phyloP scores from a whole-genome alignment of 2,329 filamentous ascomycete genomes.

The Aspergillus quadrilineatus region DNA sequence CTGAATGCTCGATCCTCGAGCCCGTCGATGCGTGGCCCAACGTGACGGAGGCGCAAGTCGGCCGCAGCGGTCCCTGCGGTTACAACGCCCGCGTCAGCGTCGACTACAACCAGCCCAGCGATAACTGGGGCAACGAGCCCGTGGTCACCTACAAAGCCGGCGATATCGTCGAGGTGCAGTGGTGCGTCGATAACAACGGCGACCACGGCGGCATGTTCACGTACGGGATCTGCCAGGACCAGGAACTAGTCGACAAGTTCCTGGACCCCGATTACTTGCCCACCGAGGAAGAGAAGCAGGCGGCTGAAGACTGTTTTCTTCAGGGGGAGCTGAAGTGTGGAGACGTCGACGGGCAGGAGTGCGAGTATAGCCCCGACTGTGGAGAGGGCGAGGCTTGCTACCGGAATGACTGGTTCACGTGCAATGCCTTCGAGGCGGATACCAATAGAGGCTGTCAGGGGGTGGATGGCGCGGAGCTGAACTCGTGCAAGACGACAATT shows the following conservation, averaged over 20 bases:
- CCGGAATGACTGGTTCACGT: conserved; percentile 58
- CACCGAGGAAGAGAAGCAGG: conserved; percentile 54
- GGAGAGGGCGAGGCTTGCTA: conserved; percentile 45
- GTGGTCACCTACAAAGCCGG: conserved; percentile 50
- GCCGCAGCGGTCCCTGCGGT: conserved; percentile 53
- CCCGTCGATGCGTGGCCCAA: conserved; percentile 54
- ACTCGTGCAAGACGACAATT: conserved; percentile 54
- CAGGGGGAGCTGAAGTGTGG: conserved; percentile 50
- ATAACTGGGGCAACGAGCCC: conserved; percentile 46
- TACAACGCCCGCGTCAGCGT: conserved; percentile 55
- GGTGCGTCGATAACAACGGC: conserved; percentile 58
- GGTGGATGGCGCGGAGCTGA: conserved; percentile 46
- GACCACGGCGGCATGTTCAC: conserved; percentile 59
- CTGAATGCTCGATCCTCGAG: conserved; percentile 57
- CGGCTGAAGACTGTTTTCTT: conserved; percentile 55
- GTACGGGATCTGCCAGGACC: conserved; percentile 56
- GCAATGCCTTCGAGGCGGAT: conserved; percentile 29
- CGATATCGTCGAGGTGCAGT: conserved; percentile 51
- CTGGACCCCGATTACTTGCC: conserved; percentile 50
- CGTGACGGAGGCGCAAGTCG: conserved; percentile 47
- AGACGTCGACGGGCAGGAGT: conserved; percentile 52
- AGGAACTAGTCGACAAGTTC: conserved; percentile 53
- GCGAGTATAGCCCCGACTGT: conserved; percentile 53
- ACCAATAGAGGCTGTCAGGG: conserved; percentile 37
- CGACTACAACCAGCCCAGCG: conserved; percentile 53